Evolutionary conservation across 352 stramenopile species (phyloP).

Genomic region (Elongisporangium undulatum): DNA sequence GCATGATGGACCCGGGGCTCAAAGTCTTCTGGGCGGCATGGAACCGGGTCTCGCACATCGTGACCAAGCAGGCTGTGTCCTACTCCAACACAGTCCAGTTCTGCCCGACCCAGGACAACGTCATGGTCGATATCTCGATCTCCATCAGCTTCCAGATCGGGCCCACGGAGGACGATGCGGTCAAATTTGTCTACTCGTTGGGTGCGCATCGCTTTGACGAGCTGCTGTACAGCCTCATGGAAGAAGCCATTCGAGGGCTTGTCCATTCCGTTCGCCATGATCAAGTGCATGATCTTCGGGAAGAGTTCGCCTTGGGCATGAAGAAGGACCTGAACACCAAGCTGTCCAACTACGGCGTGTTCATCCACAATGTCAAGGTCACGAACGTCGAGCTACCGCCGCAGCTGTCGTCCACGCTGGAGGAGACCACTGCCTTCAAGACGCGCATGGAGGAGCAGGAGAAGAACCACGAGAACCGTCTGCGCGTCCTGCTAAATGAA

Average conservation of each 20-base stretch:
- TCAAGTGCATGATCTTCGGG: conserved; percentile 72
- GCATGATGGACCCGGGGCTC: conserved; percentile 75
- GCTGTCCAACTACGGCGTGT: conserved; percentile 61
- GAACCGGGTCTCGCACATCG: conserved; percentile 83
- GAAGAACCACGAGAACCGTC: conserved; percentile 87
- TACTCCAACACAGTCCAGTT: conserved; percentile 70
- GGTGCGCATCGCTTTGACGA: conserved; percentile 82
- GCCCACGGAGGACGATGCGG: conserved; percentile 64
- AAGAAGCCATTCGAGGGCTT: conserved; percentile 73
- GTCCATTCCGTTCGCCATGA: conserved; percentile 83
- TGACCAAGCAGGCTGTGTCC: conserved; percentile 82
- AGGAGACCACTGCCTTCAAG: conserved; percentile 84
- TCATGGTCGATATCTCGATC: conserved; percentile 89
- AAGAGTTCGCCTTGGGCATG: conserved; percentile 82
- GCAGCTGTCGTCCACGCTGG: conserved; percentile 58
- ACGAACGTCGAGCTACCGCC: conserved; percentile 74
- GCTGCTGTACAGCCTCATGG: conserved; percentile 72
- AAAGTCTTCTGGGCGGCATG: conserved; percentile 76
- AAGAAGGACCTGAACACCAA: conserved; percentile 81
- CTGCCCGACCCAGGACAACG: conserved; percentile 81
- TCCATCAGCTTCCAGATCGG: conserved; percentile 88
- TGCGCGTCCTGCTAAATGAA: conserved; percentile 80
- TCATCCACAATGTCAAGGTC: conserved; percentile 88
- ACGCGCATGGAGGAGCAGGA: conserved; percentile 86
- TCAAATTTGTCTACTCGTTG: conserved; percentile 84